These are phyloP conservation scores for Claviceps arundinis DNA, from an alignment of 2,329 filamentous ascomycete species.

Conservation along the genomic window DNA sequence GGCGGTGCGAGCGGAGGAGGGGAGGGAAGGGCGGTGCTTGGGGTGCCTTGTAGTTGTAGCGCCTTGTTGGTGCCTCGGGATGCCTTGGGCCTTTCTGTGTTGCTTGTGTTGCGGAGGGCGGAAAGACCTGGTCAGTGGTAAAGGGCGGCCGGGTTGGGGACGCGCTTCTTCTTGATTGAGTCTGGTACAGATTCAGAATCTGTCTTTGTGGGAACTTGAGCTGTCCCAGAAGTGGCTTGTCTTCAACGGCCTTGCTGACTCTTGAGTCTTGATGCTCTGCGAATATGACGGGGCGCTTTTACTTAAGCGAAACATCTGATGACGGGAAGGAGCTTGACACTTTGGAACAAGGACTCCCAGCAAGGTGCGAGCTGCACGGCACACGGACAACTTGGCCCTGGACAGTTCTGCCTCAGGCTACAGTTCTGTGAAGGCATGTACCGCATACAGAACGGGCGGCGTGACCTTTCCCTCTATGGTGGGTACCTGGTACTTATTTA, in stretches of 20 bases:
- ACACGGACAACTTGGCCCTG: no score
- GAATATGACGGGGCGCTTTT: constrained; percentile 2
- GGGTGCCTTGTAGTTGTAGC: constrained; percentile 23
- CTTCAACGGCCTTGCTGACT: no score
- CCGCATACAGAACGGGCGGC: no score
- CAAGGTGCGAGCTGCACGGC: no score
- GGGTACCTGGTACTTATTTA: not conserved
- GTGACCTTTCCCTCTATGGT: no score
- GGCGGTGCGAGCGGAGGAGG: constrained; percentile 37
- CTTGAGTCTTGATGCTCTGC: not conserved
- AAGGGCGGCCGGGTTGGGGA: constrained; percentile 7
- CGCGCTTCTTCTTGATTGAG: constrained; percentile 24
- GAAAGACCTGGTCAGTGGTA: not conserved
- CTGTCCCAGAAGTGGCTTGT: constrained; percentile 1
- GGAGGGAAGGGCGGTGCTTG: constrained; percentile 25
- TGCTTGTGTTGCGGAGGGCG: not conserved
- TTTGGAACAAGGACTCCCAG: no score
- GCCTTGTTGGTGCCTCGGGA: not conserved
- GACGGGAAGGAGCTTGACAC: not conserved
- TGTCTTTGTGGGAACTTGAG: no score
- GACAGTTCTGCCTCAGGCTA: no score
- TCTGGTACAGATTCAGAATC: constrained; percentile 12
- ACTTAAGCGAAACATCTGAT: constrained; percentile 1
- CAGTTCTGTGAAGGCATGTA: no score
- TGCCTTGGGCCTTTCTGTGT: not conserved